Base-by-base conservation (phyloP, 2,329 filamentous ascomycete genomes). In the Macroventuria anomochaeta region DNA sequence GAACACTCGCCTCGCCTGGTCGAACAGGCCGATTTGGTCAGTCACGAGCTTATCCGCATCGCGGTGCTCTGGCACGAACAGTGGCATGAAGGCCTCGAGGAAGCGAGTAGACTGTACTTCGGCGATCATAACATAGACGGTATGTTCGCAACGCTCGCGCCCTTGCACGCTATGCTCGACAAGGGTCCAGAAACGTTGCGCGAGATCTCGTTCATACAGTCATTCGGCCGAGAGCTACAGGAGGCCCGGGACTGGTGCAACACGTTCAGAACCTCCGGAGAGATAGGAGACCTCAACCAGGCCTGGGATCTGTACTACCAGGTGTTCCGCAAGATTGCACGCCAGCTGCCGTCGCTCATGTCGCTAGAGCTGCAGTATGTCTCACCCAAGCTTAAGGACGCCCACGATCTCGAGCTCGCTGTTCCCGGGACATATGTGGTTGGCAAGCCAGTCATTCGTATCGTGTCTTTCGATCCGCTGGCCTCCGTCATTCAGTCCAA, bases 301-400 rank as follows among this genome's bases (percentile, higher is more conserved):
- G 95, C 95, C 6, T 99, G 95, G 95, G 96, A 99, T 76, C 84
- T 99, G 12, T 99, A 99, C 77, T 99, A 99, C 76, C 92, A 96
- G 62, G 95, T 97, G 0, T 99, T 99, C 85, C 87, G 93, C 57
- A 90, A 96, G 71, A 97, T 99, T 71, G 90, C 89, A 40, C 86
- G 93, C 58, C 96, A 99, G 75, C 79, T 99, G 40, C 93, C 92
- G 3, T 95, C 97, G 67, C 84, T 99, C 61, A 96, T 92, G 64
- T 91, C 88, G 47, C 83, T 99, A 34, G 96, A 99, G 76, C 81
- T 99, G 64, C 91, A 96, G 59, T 99, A 99, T 74, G 96, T 96
- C 66, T 99, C 93, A 15, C 96, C 96, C 3, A 95, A 93, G 72
- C 83, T 99, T 38, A 88, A 97, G 62, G 85, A 88, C 53, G 90